Evolutionary conservation across 805 yeast species (phyloP), one percentile per base, ranked within the genome.

Genomic region (Starmera quercuum): DNA sequence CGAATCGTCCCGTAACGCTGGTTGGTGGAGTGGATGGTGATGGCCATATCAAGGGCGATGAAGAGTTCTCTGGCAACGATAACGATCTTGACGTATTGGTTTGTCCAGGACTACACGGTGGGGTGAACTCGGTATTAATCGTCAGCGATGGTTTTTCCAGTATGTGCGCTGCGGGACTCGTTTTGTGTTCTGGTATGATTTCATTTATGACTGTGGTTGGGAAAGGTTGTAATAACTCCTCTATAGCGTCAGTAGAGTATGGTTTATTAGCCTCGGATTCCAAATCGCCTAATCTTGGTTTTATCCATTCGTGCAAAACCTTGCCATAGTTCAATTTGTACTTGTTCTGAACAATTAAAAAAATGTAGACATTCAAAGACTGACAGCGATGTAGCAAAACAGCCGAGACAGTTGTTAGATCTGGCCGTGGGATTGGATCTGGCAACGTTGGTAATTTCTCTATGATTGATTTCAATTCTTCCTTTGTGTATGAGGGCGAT

Each of bases 391-490:
- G 55, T 37, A 62, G 38, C 4, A 61, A 35, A 13, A 58, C 49
- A 38, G 38, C 41, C 11, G 52, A 48, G 23, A 48, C 49, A 29
- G 52, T 56, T 11, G 45, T 45, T 20, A 53, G 35, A 21, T 55
- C 58, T 4, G 62, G 62, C 40, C 59, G 47, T 42, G 70, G 66
- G n/a, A 70, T 60, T 8, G 73, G 71, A 30, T 63, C 68, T 14
- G 75, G 76, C 21, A 71, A 42, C 20, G 47, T 49, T 15, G 76
- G 75, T 12, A 69, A 36, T 19, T 35, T 45, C 12, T 30, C 35
- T 20, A 13, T 36, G 25, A 9, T 30, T 5, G 19, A 26, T 16
- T 39, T 37, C 16, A 26, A 33, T 9, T 28, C 29, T 2, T 32
- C 32, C 8, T 32, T 33, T 11, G 38, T 42, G n/a, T 36, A 18